Base-by-base conservation (phyloP, 1,284 basidiomycete species). In the Cystobasidiaceae sp. region DNA sequence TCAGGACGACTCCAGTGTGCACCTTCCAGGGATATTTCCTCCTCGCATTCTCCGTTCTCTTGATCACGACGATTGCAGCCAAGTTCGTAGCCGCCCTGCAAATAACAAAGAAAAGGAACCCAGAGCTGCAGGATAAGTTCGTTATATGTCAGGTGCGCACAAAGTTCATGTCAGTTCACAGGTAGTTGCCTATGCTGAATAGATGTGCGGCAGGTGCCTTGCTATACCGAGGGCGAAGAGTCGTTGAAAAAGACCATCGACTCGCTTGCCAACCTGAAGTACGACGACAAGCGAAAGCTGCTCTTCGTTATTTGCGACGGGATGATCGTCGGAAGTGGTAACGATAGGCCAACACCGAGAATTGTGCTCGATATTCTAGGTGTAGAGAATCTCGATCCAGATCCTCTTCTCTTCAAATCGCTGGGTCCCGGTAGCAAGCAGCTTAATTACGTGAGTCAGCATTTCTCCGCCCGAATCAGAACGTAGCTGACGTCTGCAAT, bases 351-450 rank as follows among this genome's bases (percentile, higher is more conserved):
- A 3, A 79, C 78, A 7, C 79, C 79, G 17, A 73, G 91, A 51
- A 97, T 99, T 70, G 93, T 97, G 2, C 82, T 98, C 50, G 94
- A 98, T 75, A 93, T 98, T 69, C 85, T 99, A 17, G 96, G 96
- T 61, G 91, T 88, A 1, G 92, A 96, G 0, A 90, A 91, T 71
- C 80, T 90, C 49, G 93, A 98, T 72, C 93, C 94, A 0, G 94
- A 97, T 77, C 90, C 93, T 4, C 82, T 98, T 67, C 89, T 89
- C 72, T 97, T 97, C 83, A 80, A 91, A 50, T 92, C 89, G 15
- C 83, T 99, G 50, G 94, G 93, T 17, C 91, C 97, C 75, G 94
- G 94, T 45, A 85, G 89, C 50, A 92, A 90, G 78, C 93, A 97
- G 78, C 58, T 63, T 88, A 97, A 97, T 77, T 96, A 96, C 75